A percentile compares a stretch with the other conserved stretches of the same genome.
These are phyloP conservation scores for Venustampulla echinocandica DNA, from an alignment of 495 filamentous ascomycete species.

Conservation along the genomic window DNA sequence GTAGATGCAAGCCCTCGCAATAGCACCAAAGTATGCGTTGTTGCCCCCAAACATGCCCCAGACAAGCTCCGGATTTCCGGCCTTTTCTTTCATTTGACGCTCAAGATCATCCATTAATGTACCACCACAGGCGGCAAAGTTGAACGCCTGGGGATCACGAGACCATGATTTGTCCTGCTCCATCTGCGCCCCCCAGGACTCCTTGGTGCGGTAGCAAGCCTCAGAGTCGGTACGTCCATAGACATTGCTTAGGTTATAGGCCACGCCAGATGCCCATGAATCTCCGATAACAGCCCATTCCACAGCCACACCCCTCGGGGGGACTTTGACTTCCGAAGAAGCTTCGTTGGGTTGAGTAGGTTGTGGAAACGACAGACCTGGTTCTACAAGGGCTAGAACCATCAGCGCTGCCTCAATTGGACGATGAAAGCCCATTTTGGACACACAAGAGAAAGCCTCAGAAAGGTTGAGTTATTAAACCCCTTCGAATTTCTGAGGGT, in stretches of 20 bases:
- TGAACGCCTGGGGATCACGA: not conserved
- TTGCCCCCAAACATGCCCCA: constrained; percentile 2
- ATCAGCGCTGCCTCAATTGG: not conserved
- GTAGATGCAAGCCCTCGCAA: constrained; percentile 7
- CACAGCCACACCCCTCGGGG: not conserved
- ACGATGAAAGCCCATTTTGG: not conserved
- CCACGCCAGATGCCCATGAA: constrained; percentile 1
- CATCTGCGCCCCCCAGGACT: constrained; percentile 1
- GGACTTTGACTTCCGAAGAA: not conserved
- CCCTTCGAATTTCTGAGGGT: not conserved
- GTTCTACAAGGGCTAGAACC: not conserved
- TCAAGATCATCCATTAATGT: constrained; percentile 5
- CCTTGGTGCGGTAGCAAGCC: not conserved
- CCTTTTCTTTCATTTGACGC: constrained; percentile 4
- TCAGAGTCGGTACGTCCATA: not conserved
- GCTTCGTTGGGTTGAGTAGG: not conserved
- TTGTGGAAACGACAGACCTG: not conserved
- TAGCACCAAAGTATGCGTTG: constrained; percentile 1
- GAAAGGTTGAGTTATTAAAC: not conserved
- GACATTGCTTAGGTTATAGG: constrained; percentile 1
- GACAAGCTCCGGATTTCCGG: not conserved
- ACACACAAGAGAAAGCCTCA: not conserved
- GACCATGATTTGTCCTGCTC: not conserved
- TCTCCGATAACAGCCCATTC: constrained; percentile 1
- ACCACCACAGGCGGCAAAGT: constrained; percentile 3